phyloP scores from a whole-genome alignment of 805 yeast genomes.

The Wickerhamiella vanderwaltii region DNA sequence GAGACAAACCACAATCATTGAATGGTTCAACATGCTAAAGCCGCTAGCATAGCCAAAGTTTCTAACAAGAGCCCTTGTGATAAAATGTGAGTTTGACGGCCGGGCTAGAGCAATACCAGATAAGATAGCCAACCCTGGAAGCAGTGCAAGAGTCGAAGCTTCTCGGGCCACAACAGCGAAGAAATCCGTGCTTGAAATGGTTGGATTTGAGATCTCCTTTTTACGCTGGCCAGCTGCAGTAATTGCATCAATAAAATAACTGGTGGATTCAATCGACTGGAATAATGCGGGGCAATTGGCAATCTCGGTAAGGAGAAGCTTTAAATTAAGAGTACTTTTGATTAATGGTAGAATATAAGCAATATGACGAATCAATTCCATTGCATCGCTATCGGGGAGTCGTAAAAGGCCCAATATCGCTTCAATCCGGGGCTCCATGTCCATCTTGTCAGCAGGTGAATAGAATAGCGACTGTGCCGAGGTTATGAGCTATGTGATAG shows the following conservation, averaged over 20 bases:
- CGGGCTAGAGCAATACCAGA: constrained; percentile 1
- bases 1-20: constrained; percentile 14
- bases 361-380: constrained; percentile 1
- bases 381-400: background rate
- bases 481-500: too few relatives aligned
- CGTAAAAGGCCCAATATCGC: constrained; percentile 7
- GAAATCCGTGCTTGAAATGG: constrained; percentile 14
- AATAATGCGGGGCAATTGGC: constrained; percentile 11
- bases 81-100: background rate
- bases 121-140: constrained; percentile 2
- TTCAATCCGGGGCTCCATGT: constrained; percentile 7
- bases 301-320: constrained; percentile 16
- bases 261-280: background rate
- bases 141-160: constrained; percentile 1
- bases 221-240: constrained; percentile 17
- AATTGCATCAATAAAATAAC: constrained; percentile 15
- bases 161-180: background rate
- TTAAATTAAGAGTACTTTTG: constrained; percentile 18
- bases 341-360: constrained; percentile 18
- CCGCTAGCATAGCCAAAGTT: background rate
- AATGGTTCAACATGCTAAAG: background rate
- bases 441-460: too few relatives aligned
- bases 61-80: background rate
- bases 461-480: too few relatives aligned
- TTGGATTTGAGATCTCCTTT: constrained; percentile 17